phyloP scores from a whole-genome alignment of 2,329 filamentous ascomycete genomes.

The Colletotrichum brevisporum region DNA sequence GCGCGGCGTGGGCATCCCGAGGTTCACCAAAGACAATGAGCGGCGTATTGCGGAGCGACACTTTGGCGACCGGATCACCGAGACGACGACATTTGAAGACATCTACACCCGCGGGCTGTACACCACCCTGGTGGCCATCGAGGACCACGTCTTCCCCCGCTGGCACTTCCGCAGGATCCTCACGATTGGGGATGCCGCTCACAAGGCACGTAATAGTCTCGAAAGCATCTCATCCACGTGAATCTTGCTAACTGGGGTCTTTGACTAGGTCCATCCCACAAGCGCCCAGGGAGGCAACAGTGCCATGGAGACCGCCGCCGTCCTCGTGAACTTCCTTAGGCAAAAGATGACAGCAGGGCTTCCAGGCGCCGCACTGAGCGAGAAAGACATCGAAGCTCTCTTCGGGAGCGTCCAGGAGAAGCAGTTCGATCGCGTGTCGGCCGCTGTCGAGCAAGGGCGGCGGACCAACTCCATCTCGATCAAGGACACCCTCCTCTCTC shows the following conservation, averaged over 20 bases:
- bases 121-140: slow-evolving; percentile 43
- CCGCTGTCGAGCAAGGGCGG: too few species aligned
- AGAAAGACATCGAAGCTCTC: too few species aligned
- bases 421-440: too few species aligned
- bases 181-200: slow-evolving; percentile 56
- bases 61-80: slow-evolving; percentile 41
- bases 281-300: slow-evolving; percentile 44
- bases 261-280: slow-evolving; percentile 42
- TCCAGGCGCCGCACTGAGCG: too few species aligned
- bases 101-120: slow-evolving; percentile 45
- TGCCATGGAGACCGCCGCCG: slow-evolving; percentile 43
- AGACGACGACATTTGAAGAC: slow-evolving; percentile 46
- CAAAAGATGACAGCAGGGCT: not conserved
- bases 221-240: not conserved
- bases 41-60: slow-evolving; percentile 44
- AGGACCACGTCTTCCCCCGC: slow-evolving; percentile 52
- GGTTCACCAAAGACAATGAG: slow-evolving; percentile 51
- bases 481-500: too few species aligned
- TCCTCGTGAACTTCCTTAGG: slow-evolving; percentile 38
- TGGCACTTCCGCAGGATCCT: slow-evolving; percentile 57
- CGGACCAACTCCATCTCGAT: too few species aligned
- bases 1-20: slow-evolving; percentile 48
- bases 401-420: too few species aligned
- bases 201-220: slow-evolving; percentile 51
- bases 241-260: too few species aligned